Conservation (phyloP, 1,284 basidiomycete species). For the Schizophyllum amplum region DNA sequence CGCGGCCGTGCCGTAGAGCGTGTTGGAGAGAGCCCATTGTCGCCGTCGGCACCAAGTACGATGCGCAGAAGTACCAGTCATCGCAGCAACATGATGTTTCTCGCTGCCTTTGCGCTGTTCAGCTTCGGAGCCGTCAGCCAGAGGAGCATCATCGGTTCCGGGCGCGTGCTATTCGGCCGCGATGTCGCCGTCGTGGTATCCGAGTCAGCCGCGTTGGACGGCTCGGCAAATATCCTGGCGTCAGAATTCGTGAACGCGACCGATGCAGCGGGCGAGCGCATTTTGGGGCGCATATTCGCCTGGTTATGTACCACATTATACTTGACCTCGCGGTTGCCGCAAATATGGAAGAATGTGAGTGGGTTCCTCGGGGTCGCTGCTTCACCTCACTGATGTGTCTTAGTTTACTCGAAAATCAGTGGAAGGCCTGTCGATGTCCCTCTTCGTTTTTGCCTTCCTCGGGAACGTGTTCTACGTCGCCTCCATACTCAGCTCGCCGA, state of each 20-base stretch:
- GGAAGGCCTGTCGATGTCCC: constrained; percentile 88
- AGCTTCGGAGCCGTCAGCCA: constrained; percentile 44
- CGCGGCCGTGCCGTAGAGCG: constrained; percentile 43
- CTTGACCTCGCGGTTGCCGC: constrained; percentile 84
- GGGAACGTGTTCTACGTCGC: constrained; percentile 88
- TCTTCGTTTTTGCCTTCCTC: constrained; percentile 87
- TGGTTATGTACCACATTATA: constrained; percentile 91
- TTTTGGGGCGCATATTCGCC: constrained; percentile 83
- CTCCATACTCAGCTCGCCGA: constrained; percentile 69
- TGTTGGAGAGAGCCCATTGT: constrained; percentile 17
- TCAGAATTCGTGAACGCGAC: neutral
- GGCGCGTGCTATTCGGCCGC: constrained; percentile 19
- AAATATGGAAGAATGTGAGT: constrained; percentile 96
- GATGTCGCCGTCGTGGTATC: constrained; percentile 17
- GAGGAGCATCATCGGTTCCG: constrained; percentile 15
- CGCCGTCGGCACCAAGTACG: constrained; percentile 13
- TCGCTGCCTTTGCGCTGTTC: constrained; percentile 64
- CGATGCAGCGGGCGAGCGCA: constrained; percentile 32
- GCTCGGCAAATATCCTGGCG: neutral
- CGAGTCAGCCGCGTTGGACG: neutral
- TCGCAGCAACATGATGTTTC: constrained; percentile 57
- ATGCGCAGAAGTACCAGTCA: constrained; percentile 18
- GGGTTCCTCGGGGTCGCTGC: constrained; percentile 1
- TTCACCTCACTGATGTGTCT: constrained; percentile 4
- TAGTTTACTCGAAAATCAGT: constrained; percentile 88